Evolutionary conservation across 805 yeast species (phyloP).

Genomic region (Tetrapisispora arboricola): DNA sequence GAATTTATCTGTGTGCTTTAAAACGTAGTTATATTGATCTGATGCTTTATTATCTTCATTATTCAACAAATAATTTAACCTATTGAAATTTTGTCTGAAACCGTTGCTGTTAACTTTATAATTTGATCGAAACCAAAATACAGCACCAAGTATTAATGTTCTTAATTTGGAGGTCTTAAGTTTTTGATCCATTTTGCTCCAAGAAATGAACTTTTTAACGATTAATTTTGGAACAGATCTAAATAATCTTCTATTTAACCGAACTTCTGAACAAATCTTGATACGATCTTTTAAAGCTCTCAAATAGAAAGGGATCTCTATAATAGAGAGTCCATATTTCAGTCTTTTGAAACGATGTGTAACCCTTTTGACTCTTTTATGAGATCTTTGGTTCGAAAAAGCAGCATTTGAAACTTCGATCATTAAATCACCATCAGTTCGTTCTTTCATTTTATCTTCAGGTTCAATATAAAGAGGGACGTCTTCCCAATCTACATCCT

Average conservation of each 20-base stretch:
- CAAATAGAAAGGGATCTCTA: constrained; percentile 15
- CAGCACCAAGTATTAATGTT: constrained; percentile 17
- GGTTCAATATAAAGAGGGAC: constrained; percentile 9
- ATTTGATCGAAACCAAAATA: constrained; percentile 19
- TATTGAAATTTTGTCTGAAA: constrained; percentile 16
- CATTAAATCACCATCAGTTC: not conserved
- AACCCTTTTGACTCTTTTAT: not conserved
- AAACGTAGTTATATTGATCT: constrained; percentile 1
- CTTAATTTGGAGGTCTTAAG: constrained; percentile 4
- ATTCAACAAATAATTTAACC: constrained; percentile 7
- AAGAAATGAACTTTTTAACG: constrained; percentile 10
- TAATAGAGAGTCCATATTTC: constrained; percentile 13
- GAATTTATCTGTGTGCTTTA: constrained; percentile 8
- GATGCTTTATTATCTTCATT: not conserved
- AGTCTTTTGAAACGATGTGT: constrained; percentile 7
- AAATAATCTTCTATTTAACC: constrained; percentile 14
- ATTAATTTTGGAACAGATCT: constrained; percentile 21
- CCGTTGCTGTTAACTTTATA: constrained; percentile 21
- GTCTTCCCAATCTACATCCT: constrained; percentile 24
- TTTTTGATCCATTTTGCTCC: not conserved
- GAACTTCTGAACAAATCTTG: constrained; percentile 10
- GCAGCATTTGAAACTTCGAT: not conserved
- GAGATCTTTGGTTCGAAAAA: too few relatives aligned
- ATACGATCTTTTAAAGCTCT: constrained; percentile 7
- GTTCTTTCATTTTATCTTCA: not conserved